Evolutionary conservation across 2,329 filamentous ascomycete species (phyloP).

Genomic region (Gnomoniopsis smithogilvyi): DNA sequence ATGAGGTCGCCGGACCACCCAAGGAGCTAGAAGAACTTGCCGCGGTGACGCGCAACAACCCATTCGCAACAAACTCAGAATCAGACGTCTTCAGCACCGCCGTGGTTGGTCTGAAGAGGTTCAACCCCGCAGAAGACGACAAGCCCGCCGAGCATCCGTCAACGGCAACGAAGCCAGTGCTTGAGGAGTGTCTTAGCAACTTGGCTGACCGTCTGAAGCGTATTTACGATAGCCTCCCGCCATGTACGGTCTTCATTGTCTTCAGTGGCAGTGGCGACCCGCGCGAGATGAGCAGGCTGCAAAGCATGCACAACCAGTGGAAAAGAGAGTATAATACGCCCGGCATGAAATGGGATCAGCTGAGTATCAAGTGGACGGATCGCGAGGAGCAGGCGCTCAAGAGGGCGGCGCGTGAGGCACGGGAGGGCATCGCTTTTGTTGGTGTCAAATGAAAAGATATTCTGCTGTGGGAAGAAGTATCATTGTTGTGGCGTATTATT

Average conservation of each 20-base stretch:
- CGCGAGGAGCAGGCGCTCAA: slow-evolving; percentile 61
- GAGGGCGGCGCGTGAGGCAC: slow-evolving; percentile 52
- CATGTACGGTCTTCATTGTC: slow-evolving; percentile 63
- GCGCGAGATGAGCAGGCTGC: slow-evolving; percentile 61
- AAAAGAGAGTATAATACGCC: slow-evolving; percentile 62
- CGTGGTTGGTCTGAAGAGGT: slow-evolving; percentile 10
- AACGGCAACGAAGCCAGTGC: slow-evolving; percentile 22
- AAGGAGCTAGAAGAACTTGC: slow-evolving; percentile 24
- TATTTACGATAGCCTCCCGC: slow-evolving; percentile 57
- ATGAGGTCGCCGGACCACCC: slow-evolving; percentile 26
- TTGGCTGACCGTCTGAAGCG: slow-evolving; percentile 48
- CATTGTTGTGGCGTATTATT: neutral
- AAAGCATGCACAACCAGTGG: slow-evolving; percentile 58
- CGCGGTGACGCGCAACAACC: slow-evolving; percentile 10
- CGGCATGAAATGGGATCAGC: slow-evolving; percentile 62
- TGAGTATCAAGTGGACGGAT: slow-evolving; percentile 67
- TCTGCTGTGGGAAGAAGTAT: neutral
- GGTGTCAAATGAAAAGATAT: slow-evolving; percentile 51
- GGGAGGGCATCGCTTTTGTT: slow-evolving; percentile 63
- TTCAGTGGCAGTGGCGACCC: slow-evolving; percentile 67
- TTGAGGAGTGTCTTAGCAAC: slow-evolving; percentile 44
- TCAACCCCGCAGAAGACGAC: slow-evolving; percentile 11
- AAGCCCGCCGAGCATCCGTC: neutral
- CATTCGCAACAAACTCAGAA: slow-evolving; percentile 8
- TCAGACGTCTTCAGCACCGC: slow-evolving; percentile 12